These are phyloP conservation scores for Suillus variegatus DNA, from an alignment of 768 basidiomycete species.

Conservation along the genomic window DNA sequence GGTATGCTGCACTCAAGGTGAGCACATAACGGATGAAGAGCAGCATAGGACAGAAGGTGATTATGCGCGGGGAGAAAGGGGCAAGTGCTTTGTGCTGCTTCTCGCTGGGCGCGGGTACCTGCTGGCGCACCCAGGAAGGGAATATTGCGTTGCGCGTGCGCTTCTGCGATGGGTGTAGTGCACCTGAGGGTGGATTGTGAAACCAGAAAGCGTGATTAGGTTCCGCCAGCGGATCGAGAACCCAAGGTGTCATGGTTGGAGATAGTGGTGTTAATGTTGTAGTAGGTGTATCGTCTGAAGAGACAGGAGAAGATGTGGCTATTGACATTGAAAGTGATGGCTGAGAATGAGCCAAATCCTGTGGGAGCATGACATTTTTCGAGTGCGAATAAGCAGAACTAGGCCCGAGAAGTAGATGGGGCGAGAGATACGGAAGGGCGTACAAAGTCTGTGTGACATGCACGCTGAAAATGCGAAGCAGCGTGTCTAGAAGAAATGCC, in stretches of 20 bases:
- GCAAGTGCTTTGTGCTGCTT: not conserved
- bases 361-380: not conserved
- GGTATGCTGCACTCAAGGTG: constrained; percentile 2
- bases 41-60: constrained; percentile 3
- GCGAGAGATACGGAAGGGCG: not conserved
- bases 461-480: not conserved
- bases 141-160: not conserved
- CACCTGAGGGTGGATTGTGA: not conserved
- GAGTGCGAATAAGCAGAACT: not conserved
- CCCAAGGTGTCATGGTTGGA: not conserved
- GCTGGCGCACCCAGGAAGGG: not conserved
- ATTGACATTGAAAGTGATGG: not conserved
- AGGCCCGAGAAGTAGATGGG: not conserved
- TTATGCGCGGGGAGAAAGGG: not conserved
- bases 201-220: not conserved
- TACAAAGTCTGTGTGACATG: not conserved
- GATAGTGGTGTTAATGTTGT: not conserved
- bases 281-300: not conserved
- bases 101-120: not conserved
- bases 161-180: not conserved
- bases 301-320: not conserved
- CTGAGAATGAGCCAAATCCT: not conserved
- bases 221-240: not conserved
- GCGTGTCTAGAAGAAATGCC: not conserved
- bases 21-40: not conserved